Conservation (phyloP, 305 asterid genomes). For the Plantago lanceolata region DNA sequence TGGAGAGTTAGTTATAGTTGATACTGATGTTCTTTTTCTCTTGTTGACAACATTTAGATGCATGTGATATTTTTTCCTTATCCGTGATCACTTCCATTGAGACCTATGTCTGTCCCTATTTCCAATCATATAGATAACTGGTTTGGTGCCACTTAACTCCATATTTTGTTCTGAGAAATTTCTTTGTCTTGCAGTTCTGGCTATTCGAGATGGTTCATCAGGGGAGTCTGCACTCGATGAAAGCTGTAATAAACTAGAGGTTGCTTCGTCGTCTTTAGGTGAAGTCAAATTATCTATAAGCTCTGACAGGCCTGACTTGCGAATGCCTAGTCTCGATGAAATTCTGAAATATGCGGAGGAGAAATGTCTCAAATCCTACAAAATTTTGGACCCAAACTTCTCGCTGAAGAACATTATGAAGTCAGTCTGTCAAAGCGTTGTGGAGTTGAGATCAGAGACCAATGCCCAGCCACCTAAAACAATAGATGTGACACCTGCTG, state of each 20-base stretch:
- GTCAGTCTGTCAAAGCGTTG: slow-evolving; percentile 50
- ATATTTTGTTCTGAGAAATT: slow-evolving; percentile 14
- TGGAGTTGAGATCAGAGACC: slow-evolving; percentile 31
- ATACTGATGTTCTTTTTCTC: too few relatives aligned
- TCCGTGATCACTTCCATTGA: slow-evolving; percentile 9
- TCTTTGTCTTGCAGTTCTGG: slow-evolving; percentile 42
- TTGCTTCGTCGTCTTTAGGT: slow-evolving; percentile 63
- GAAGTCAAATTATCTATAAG: slow-evolving; percentile 45
- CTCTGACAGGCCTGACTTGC: slow-evolving; percentile 39
- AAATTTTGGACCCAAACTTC: slow-evolving; percentile 42
- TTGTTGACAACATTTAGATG: not conserved
- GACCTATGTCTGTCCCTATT: slow-evolving; percentile 11
- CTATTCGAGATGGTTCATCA: slow-evolving; percentile 31
- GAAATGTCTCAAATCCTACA: slow-evolving; percentile 39
- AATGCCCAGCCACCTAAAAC: slow-evolving; percentile 25
- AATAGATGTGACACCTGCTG: slow-evolving; percentile 18
- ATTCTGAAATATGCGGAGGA: slow-evolving; percentile 48
- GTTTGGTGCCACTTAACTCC: slow-evolving; percentile 11
- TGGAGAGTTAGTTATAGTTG: too few relatives aligned
- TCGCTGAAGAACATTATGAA: slow-evolving; percentile 55
- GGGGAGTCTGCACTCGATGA: slow-evolving; percentile 26
- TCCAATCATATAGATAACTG: slow-evolving; percentile 2
- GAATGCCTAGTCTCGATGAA: slow-evolving; percentile 50
- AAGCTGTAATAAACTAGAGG: slow-evolving; percentile 38
- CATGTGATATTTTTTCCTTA: not conserved